Base-by-base conservation (phyloP, 176 grass and related monocot genomes). In the Avena sativa region DNA sequence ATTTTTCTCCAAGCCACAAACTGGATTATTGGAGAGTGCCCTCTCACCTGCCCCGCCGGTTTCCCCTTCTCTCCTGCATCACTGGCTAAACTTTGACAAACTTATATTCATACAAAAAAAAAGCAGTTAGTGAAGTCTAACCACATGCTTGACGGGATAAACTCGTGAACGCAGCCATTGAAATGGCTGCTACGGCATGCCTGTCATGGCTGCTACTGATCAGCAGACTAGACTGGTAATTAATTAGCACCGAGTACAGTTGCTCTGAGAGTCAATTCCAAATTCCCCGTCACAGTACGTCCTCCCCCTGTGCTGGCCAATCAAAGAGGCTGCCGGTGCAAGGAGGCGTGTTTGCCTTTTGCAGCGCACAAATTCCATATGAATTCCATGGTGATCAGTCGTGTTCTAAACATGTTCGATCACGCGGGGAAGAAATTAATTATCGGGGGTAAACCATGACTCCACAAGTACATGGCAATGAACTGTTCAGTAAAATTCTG, bases 51-150 rank as follows among this genome's bases (percentile, higher is more conserved):
- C 4, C 21, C 64, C 3, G 28, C 64, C 7, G 1, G 2, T 36
- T 9, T 5, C 9, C 21, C 13, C 28, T 8, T 8, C 30, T 34
- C 14, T 66, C 12, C 62, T 0, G 10, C 26, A 16, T 12, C 0
- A 30, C 28, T 30, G 62, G 25, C 26, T 65, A 30, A 65, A 65
- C 62, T 2, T 25, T 32, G 62, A 32, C 12, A 16, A 72, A 36
- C 47, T 17, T 85, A 74, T 85, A 74, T 49, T 72, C 64, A 8
- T 62, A 89, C 38, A 85, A 88, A 77, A 84, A 90, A 81, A 77
- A 78, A 57, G 52, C 71, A 91, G 57, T 15, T 80, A 87, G 5
- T 11, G 13, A 12, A 52, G 38, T 76, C 55, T 11, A 77, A 17
- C 3, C 73, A 53, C 73, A 78, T 65, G 48, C 26, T 40, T 87